Evolutionary conservation across 2,329 filamentous ascomycete species (phyloP).

Genomic region (Geosmithia morbida): DNA sequence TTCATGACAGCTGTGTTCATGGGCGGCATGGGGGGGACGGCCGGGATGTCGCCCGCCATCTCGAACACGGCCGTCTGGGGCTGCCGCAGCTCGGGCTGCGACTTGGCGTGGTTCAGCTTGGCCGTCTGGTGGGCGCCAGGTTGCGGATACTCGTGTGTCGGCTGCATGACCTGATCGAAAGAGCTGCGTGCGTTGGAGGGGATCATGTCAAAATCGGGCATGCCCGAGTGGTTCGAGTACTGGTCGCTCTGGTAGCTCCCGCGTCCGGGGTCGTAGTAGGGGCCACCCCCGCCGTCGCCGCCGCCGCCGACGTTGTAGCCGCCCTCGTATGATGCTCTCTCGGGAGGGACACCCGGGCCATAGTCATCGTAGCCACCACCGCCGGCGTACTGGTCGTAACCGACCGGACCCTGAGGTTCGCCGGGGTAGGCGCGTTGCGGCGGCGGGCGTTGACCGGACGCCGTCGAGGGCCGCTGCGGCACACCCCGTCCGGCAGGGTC

Average conservation of each 20-base stretch:
- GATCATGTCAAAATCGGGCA: slow-evolving; percentile 29
- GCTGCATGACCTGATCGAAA: slow-evolving; percentile 32
- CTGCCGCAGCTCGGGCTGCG: slow-evolving; percentile 51
- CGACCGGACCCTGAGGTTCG: not conserved
- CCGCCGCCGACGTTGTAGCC: too few relatives aligned
- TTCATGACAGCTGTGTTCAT: slow-evolving; percentile 3
- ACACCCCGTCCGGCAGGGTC: slow-evolving; percentile 27
- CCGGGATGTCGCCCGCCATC: slow-evolving; percentile 49
- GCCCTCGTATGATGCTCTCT: slow-evolving; percentile 1
- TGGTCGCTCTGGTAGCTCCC: slow-evolving; percentile 1
- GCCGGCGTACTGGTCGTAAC: slow-evolving; percentile 9
- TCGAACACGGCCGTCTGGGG: slow-evolving; percentile 59
- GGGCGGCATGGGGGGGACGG: slow-evolving; percentile 33
- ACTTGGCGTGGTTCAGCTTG: slow-evolving; percentile 45
- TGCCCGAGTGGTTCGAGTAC: slow-evolving; percentile 7
- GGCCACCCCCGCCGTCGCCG: not conserved
- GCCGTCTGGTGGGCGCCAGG: slow-evolving; percentile 34
- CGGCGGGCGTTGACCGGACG: slow-evolving; percentile 30
- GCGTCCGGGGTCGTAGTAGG: slow-evolving; percentile 1
- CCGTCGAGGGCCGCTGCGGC: slow-evolving; percentile 40
- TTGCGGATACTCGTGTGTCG: slow-evolving; percentile 22
- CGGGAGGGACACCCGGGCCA: slow-evolving; percentile 10
- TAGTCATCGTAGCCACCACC: slow-evolving; percentile 17
- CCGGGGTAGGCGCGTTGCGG: slow-evolving; percentile 23
- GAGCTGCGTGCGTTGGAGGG: slow-evolving; percentile 21